These are phyloP conservation scores for Ascochyta pisi DNA, from an alignment of 2,329 filamentous ascomycete genomes.

Conservation along the genomic window DNA sequence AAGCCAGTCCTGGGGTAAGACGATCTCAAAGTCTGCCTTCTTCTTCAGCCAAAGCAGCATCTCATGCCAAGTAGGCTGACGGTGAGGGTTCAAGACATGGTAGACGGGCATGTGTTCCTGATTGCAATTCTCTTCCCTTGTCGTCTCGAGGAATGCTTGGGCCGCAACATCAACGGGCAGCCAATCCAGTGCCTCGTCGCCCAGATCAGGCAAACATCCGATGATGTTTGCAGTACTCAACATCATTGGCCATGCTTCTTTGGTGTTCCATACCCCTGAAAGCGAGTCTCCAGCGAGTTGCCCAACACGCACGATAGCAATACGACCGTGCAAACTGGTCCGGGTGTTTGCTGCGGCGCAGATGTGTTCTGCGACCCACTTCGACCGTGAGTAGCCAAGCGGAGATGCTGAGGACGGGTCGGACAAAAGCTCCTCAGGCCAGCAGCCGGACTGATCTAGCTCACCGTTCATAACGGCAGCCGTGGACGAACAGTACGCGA, in stretches of 20 bases:
- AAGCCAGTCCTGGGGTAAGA: slow-evolving; percentile 54
- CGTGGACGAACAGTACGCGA: slow-evolving; percentile 62
- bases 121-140: slow-evolving; percentile 17
- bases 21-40: slow-evolving; percentile 49
- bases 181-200: slow-evolving; percentile 40
- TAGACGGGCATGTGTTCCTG: slow-evolving; percentile 46
- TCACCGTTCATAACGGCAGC: slow-evolving; percentile 51
- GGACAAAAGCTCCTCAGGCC: slow-evolving; percentile 53
- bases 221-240: slow-evolving; percentile 40
- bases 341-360: slow-evolving; percentile 51
- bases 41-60: slow-evolving; percentile 56
- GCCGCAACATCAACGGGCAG: slow-evolving; percentile 44
- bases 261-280: slow-evolving; percentile 40
- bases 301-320: slow-evolving; percentile 48
- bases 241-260: slow-evolving; percentile 48
- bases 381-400: slow-evolving; percentile 63
- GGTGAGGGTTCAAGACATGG: slow-evolving; percentile 59
- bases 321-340: slow-evolving; percentile 37
- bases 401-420: slow-evolving; percentile 54
- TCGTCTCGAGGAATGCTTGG: slow-evolving; percentile 58
- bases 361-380: slow-evolving; percentile 65
- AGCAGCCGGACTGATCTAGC: slow-evolving; percentile 17
- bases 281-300: slow-evolving; percentile 50
- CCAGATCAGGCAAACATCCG: slow-evolving; percentile 40
- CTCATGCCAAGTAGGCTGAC: slow-evolving; percentile 53